Base-by-base conservation (phyloP, 192 early-diverging fungal species). In the Spizellomyces sp. region DNA sequence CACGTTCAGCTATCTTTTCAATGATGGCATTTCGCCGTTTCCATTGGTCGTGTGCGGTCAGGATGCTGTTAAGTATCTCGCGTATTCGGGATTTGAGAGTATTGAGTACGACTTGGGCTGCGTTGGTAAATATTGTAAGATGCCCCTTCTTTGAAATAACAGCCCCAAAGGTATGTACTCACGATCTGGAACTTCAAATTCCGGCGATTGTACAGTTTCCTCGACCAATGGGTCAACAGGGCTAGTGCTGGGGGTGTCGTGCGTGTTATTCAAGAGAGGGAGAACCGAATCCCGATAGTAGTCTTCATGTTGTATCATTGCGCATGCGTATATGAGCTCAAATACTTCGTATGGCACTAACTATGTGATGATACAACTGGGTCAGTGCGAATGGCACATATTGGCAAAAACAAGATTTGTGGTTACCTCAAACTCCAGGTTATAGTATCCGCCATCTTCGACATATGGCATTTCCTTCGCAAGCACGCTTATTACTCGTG, bases 351-450 rank as follows among this genome's bases (percentile, higher is more conserved):
- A 75, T 12, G 81, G 75, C 10, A 82, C 77, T 15, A 82, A 8
- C 77, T 82, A 36, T 36, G 27, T 36, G 3, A 3, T 22, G 43
- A 60, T 43, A 2, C 19, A 44, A 12, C 27, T 36, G 27, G 27
- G 27, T 36, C 27, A 36, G 1, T 36, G 0, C 3, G 27, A 36
- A 36, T 36, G 1, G 27, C 27, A 36, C 27, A 36, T 36, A 36
- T 36, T 36, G 27, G 27, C 27, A 36, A 0, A n/a, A 36, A 36
- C 27, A 36, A 36, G 27, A 2, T 36, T 3, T 19, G 36, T 9
- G 2, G 12, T 36, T 69, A 84, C 83, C 77, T 84, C 84, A 70
- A 74, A 77, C 61, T 85, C 84, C 21, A 85, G 71, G 61, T 85
- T 85, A 67, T 75, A 75, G 42, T 59, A 46, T 7, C 74, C 81